Conservation (phyloP, 2,329 filamentous ascomycete genomes). For the Mollisiaceae sp. region DNA sequence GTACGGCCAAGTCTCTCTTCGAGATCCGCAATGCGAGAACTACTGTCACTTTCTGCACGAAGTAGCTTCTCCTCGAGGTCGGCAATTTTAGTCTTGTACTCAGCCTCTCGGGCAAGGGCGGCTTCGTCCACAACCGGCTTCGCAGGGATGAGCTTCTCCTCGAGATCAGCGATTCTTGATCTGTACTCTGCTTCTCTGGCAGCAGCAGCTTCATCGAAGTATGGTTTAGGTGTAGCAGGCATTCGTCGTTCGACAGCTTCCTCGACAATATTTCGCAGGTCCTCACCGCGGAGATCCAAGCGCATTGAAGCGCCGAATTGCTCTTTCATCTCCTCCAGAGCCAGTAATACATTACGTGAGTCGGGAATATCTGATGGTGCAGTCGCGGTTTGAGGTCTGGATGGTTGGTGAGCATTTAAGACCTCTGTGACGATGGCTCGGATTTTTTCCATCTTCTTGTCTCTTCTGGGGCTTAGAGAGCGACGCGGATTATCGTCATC, state of each 20-base stretch:
- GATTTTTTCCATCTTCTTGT: constrained; percentile 84
- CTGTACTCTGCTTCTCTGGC: constrained; percentile 31
- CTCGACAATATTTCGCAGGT: constrained; percentile 67
- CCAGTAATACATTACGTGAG: constrained; percentile 64
- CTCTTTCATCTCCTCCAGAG: constrained; percentile 66
- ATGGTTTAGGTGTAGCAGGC: constrained; percentile 53
- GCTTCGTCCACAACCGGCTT: constrained; percentile 57
- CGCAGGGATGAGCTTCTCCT: constrained; percentile 67
- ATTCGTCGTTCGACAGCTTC: constrained; percentile 65
- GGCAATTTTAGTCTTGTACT: constrained; percentile 48
- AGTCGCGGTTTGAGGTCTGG: constrained; percentile 44
- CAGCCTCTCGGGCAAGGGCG: constrained; percentile 30
- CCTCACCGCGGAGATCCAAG: constrained; percentile 53
- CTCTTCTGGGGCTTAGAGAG: constrained; percentile 77
- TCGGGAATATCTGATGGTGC: constrained; percentile 34
- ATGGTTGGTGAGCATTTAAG: constrained; percentile 59
- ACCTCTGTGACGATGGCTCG: constrained; percentile 75
- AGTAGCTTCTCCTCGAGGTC: constrained; percentile 74
- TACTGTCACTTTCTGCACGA: constrained; percentile 55
- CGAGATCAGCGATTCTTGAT: constrained; percentile 57
- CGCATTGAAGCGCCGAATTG: constrained; percentile 54
- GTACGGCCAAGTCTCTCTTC: constrained; percentile 70
- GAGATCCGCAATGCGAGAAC: constrained; percentile 55
- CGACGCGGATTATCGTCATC: constrained; percentile 77
- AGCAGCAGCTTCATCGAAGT: constrained; percentile 47